Evolutionary conservation across 1,284 basidiomycete species (phyloP).

Genomic region (Papiliotrema laurentii): DNA sequence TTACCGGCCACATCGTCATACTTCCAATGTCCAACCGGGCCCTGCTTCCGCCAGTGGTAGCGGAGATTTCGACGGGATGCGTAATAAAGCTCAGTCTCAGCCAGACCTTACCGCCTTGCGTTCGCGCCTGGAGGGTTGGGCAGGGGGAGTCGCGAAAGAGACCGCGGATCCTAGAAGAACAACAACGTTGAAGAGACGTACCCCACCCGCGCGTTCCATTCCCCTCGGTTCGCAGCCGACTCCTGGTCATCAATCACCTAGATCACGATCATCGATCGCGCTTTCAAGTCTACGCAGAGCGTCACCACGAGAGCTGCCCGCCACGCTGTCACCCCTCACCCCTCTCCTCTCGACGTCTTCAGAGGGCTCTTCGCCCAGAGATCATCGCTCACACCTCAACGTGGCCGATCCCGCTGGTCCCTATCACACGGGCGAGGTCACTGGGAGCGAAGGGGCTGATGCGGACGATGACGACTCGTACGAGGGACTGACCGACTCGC

Average conservation of each 20-base stretch:
- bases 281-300: conserved; percentile 12
- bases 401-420: neutral
- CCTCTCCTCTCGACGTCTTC: conserved; percentile 17
- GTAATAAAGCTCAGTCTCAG: conserved; percentile 35
- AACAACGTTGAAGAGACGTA: conserved; percentile 1
- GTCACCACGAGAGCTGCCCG: conserved; percentile 19
- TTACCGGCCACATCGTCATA: too few species aligned
- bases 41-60: conserved; percentile 28
- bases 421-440: conserved; percentile 16
- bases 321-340: conserved; percentile 19
- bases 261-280: conserved; percentile 17
- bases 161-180: conserved; percentile 10
- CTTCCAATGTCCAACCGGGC: too few species aligned
- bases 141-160: conserved; percentile 15
- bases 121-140: conserved; percentile 34
- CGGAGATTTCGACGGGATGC: conserved; percentile 1
- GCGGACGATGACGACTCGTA: conserved; percentile 42
- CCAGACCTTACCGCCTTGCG: conserved; percentile 37
- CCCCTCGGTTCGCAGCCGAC: conserved; percentile 8
- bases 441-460: conserved; percentile 39
- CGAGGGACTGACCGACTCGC: conserved; percentile 23
- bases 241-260: conserved; percentile 4
- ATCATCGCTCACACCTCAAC: too few species aligned
- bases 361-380: conserved; percentile 5
- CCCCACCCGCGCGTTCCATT: conserved; percentile 2